Conservation (phyloP, 1,284 basidiomycete species). For the Ustilago hordei region DNA sequence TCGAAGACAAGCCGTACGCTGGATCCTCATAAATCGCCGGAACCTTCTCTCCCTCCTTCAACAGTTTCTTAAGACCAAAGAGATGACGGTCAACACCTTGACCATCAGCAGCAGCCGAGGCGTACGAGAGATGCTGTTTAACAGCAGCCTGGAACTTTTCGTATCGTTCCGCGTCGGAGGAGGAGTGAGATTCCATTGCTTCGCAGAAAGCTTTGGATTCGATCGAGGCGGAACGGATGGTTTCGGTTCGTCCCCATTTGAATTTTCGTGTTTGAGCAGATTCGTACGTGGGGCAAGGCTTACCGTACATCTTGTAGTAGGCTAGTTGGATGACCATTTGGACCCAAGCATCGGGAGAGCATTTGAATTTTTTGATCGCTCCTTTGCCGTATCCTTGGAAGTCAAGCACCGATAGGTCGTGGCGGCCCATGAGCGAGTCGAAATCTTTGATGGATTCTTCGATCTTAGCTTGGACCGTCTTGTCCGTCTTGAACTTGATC, state of each 20-base stretch:
- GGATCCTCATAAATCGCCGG: constrained; percentile 85
- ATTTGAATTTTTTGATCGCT: constrained; percentile 86
- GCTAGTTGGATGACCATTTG: constrained; percentile 97
- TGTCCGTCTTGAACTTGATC: constrained; percentile 80
- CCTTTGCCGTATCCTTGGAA: constrained; percentile 93
- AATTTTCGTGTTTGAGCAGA: constrained; percentile 93
- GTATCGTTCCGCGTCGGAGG: constrained; percentile 76
- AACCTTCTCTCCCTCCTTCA: constrained; percentile 80
- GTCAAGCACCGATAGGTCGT: constrained; percentile 85
- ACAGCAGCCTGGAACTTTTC: constrained; percentile 82
- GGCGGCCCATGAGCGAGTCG: constrained; percentile 80
- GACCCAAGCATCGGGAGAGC: constrained; percentile 91
- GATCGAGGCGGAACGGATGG: constrained; percentile 85
- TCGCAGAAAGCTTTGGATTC: constrained; percentile 88
- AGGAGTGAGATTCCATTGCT: constrained; percentile 80
- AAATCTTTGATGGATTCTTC: constrained; percentile 77
- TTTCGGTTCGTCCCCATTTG: constrained; percentile 91
- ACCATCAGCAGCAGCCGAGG: constrained; percentile 89
- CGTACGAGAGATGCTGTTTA: constrained; percentile 85
- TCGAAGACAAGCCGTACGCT: constrained; percentile 78
- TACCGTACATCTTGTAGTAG: constrained; percentile 83
- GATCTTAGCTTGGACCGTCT: constrained; percentile 73
- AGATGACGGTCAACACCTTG: constrained; percentile 96
- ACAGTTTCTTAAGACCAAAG: constrained; percentile 87
- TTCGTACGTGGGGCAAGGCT: constrained; percentile 89